Evolutionary conservation across 768 basidiomycete genomes (phyloP).

Genomic region (Suillus variegatus): DNA sequence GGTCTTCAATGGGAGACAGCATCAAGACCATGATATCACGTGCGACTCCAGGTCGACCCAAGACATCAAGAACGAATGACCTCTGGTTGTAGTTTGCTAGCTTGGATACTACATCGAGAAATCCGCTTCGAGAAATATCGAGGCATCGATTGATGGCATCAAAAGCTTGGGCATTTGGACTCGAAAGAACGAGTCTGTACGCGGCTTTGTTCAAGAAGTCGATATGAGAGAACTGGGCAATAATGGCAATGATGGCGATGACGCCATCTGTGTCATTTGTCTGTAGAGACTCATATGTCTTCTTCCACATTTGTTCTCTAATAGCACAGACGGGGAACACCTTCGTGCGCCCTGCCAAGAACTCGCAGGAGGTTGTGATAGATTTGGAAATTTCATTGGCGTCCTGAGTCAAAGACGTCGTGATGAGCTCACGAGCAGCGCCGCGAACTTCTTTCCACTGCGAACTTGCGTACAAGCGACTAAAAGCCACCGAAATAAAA

Average conservation of each 20-base stretch:
- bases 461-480: slow-evolving; percentile 36
- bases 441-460: slow-evolving; percentile 45
- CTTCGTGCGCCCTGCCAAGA: slow-evolving; percentile 30
- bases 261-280: slow-evolving; percentile 60
- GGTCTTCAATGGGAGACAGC: slow-evolving; percentile 77
- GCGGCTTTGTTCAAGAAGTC: slow-evolving; percentile 57
- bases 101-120: slow-evolving; percentile 60
- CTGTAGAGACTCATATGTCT: slow-evolving; percentile 59
- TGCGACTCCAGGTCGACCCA: slow-evolving; percentile 56
- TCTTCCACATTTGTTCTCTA: slow-evolving; percentile 67
- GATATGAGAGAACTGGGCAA: slow-evolving; percentile 65
- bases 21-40: slow-evolving; percentile 66
- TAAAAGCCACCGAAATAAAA: slow-evolving; percentile 49
- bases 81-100: slow-evolving; percentile 65
- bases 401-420: slow-evolving; percentile 33
- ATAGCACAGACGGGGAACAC: slow-evolving; percentile 41
- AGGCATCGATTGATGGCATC: slow-evolving; percentile 65
- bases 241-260: slow-evolving; percentile 54
- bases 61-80: slow-evolving; percentile 51
- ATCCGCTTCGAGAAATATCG: slow-evolving; percentile 55
- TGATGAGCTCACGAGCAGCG: slow-evolving; percentile 44
- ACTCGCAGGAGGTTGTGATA: slow-evolving; percentile 35
- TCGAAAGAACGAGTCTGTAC: slow-evolving; percentile 43
- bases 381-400: slow-evolving; percentile 31
- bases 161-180: slow-evolving; percentile 38